These are phyloP conservation scores for Baorangia bicolor DNA, from an alignment of 768 basidiomycete species.

Conservation along the genomic window DNA sequence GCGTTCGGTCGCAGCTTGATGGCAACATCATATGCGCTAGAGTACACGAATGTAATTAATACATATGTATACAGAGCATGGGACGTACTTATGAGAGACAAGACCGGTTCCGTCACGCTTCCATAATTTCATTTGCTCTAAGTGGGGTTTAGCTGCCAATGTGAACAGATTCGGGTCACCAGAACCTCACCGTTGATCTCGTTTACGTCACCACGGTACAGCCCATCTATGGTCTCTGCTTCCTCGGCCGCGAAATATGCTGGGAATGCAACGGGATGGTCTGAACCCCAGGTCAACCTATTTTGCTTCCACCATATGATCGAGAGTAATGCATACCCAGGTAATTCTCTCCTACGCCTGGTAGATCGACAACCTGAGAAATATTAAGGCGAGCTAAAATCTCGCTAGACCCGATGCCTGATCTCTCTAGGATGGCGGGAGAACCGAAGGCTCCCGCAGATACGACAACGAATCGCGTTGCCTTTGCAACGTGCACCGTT, in stretches of 20 bases:
- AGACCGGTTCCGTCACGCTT: slow-evolving; percentile 44
- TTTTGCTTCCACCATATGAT: not conserved
- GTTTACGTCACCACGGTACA: slow-evolving; percentile 41
- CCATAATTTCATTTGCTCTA: slow-evolving; percentile 37
- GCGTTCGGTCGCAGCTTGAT: slow-evolving; percentile 54
- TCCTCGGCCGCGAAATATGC: slow-evolving; percentile 44
- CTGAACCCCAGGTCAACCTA: slow-evolving; percentile 1
- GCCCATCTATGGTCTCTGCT: slow-evolving; percentile 47
- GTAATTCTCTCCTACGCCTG: slow-evolving; percentile 73
- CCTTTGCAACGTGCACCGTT: slow-evolving; percentile 31
- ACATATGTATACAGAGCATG: not conserved
- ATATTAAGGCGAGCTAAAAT: slow-evolving; percentile 51
- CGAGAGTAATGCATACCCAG: slow-evolving; percentile 37
- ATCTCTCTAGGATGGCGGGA: slow-evolving; percentile 55
- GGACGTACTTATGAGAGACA: slow-evolving; percentile 54
- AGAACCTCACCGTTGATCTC: slow-evolving; percentile 40
- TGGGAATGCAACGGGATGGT: slow-evolving; percentile 32
- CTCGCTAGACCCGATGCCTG: slow-evolving; percentile 60
- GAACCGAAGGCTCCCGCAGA: slow-evolving; percentile 57
- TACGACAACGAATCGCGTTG: slow-evolving; percentile 47
- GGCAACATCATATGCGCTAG: slow-evolving; percentile 53
- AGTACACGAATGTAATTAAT: not conserved
- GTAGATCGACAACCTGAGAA: slow-evolving; percentile 55
- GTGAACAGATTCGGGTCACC: slow-evolving; percentile 4
- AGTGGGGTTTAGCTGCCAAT: slow-evolving; percentile 3